Evolutionary conservation across 1,139 yeast species (phyloP).

Genomic region (Nakaseomyces glabratus): DNA sequence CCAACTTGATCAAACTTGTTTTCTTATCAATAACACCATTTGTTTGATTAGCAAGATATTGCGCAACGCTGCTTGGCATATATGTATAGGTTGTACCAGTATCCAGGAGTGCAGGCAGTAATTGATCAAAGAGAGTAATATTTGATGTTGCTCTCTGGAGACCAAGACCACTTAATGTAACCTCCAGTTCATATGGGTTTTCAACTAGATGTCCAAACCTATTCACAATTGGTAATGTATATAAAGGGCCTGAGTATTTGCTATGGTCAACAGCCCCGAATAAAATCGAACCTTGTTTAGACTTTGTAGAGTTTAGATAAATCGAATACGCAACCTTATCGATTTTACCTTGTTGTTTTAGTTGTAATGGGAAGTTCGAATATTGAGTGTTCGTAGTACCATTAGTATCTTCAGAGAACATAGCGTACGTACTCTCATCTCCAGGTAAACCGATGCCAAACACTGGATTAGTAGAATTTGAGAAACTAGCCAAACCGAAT

Average conservation of each 20-base stretch:
- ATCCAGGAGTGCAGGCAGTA: constrained; percentile 46
- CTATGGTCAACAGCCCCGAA: constrained; percentile 48
- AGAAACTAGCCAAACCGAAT: constrained; percentile 47
- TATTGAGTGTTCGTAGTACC: constrained; percentile 25
- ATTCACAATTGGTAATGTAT: constrained; percentile 35
- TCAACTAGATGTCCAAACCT: constrained; percentile 19
- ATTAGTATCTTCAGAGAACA: constrained; percentile 6
- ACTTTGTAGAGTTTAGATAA: constrained; percentile 34
- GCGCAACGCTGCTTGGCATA: constrained; percentile 38
- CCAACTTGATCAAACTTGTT: constrained; percentile 16
- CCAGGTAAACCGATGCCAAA: constrained; percentile 50
- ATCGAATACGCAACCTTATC: constrained; percentile 43
- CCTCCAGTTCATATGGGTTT: constrained; percentile 14
- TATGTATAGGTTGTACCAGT: constrained; percentile 59
- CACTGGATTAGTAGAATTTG: constrained; percentile 46
- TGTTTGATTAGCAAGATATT: constrained; percentile 32
- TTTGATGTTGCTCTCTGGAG: constrained; percentile 18
- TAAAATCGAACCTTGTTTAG: constrained; percentile 36
- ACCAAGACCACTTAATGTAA: constrained; percentile 36
- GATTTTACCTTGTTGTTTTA: constrained; percentile 43
- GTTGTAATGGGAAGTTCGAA: constrained; percentile 44
- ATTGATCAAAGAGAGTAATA: constrained; percentile 19
- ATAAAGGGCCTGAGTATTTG: constrained; percentile 39
- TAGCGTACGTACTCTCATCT: constrained; percentile 35
- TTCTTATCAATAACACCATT: constrained; percentile 33